Percentiles rank a stretch among this genome's conserved stretches.
Conservation (phyloP, 2,329 filamentous ascomycete genomes). For the Canariomyces notabilis region DNA sequence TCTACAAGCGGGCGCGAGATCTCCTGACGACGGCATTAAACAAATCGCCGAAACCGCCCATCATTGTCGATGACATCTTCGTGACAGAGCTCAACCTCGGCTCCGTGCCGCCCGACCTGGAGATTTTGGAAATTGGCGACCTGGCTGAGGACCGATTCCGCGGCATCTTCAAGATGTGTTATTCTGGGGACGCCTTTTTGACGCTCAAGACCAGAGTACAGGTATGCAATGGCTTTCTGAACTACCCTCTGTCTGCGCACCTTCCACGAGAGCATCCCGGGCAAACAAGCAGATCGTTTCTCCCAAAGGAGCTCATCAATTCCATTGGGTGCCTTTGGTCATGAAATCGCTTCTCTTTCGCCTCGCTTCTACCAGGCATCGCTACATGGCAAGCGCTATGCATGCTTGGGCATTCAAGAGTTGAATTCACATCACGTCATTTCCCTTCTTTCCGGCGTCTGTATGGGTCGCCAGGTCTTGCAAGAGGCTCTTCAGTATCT, state of each 20-base stretch:
- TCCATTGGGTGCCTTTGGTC: background rate
- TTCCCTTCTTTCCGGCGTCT: too few species aligned
- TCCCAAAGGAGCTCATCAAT: background rate
- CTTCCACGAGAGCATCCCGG: background rate
- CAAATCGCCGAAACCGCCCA: slow-evolving; percentile 95
- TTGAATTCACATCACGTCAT: too few species aligned
- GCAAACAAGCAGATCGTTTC: background rate
- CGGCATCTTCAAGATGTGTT: slow-evolving; percentile 99
- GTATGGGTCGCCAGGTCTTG: too few species aligned
- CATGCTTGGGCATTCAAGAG: too few species aligned
- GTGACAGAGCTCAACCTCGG: slow-evolving; percentile 97
- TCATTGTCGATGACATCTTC: slow-evolving; percentile 98
- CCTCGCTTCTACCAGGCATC: background rate
- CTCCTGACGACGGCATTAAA: slow-evolving; percentile 93
- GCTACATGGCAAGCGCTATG: background rate
- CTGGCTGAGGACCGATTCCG: slow-evolving; percentile 94
- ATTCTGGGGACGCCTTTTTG: slow-evolving; percentile 89
- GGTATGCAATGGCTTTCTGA: slow-evolving; percentile 44
- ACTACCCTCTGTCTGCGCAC: slow-evolving; percentile 10
- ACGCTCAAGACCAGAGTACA: slow-evolving; percentile 95
- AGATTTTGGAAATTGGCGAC: slow-evolving; percentile 97
- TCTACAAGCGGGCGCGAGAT: slow-evolving; percentile 86
- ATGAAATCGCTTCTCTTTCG: background rate
- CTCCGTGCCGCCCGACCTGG: slow-evolving; percentile 86
- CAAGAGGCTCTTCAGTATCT: background rate